Evolutionary conservation across 1,284 basidiomycete genomes (phyloP).

Genomic region (Melampsora occidentalis): DNA sequence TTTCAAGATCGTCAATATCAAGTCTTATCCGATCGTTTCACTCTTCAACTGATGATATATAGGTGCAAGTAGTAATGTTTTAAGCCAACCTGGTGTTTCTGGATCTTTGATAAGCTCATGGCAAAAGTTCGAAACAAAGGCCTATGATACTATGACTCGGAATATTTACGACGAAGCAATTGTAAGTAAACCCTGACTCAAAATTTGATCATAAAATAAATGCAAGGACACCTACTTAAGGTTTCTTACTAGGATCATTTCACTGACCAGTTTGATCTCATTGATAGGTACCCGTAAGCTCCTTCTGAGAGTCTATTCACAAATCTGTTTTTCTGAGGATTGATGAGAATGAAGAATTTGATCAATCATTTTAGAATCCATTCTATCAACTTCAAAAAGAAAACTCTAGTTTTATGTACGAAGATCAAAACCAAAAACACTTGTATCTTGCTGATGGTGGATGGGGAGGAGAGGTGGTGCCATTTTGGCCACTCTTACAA

Average conservation of each 20-base stretch:
- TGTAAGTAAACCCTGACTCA: slow-evolving; percentile 13
- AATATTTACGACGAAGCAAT: slow-evolving; percentile 41
- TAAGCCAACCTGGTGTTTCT: slow-evolving; percentile 27
- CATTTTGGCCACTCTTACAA: slow-evolving; percentile 37
- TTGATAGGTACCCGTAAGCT: slow-evolving; percentile 23
- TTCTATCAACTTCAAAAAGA: slow-evolving; percentile 11
- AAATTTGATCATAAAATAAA: neutral
- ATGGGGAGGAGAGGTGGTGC: slow-evolving; percentile 35
- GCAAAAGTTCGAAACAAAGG: slow-evolving; percentile 1
- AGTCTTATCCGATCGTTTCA: no score
- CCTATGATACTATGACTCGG: slow-evolving; percentile 17
- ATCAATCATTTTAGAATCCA: slow-evolving; percentile 10
- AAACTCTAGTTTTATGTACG: neutral
- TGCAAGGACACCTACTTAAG: neutral
- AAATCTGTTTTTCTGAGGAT: slow-evolving; percentile 1
- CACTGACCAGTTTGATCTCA: neutral
- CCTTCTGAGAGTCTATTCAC: neutral
- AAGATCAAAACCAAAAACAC: slow-evolving; percentile 15
- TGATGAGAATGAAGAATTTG: neutral
- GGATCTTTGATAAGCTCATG: slow-evolving; percentile 18
- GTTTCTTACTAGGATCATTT: neutral
- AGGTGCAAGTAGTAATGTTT: slow-evolving; percentile 34
- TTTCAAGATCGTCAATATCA: no score
- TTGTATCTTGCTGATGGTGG: slow-evolving; percentile 37
- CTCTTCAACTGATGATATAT: neutral